Percentiles rank a stretch among this genome's conserved stretches.
Evolutionary conservation across 768 basidiomycete genomes (phyloP).

Genomic region (Tulasnella sp.): DNA sequence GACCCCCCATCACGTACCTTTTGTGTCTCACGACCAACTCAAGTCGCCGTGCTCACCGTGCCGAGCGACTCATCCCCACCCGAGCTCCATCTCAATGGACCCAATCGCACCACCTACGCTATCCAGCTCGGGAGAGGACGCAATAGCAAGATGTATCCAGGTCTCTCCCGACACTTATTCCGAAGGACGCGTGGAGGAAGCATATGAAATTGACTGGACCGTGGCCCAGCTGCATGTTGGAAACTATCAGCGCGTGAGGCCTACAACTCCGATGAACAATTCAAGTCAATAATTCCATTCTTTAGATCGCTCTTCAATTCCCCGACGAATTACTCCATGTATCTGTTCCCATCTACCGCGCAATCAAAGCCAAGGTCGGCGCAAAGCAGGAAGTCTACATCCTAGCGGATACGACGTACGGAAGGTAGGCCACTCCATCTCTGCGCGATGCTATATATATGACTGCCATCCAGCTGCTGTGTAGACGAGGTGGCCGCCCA

Average conservation of each 20-base stretch:
- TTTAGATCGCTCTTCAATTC: constrained; percentile 81
- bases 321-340: constrained; percentile 84
- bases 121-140: constrained; percentile 49
- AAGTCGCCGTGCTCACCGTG: no score
- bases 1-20: no score
- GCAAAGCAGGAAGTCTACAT: constrained; percentile 58
- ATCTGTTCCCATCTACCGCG: constrained; percentile 70
- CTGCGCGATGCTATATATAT: not conserved
- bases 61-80: no score
- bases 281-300: not conserved
- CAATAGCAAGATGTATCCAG: constrained; percentile 43
- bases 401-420: constrained; percentile 96
- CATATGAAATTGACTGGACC: constrained; percentile 66
- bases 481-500: constrained; percentile 93
- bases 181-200: constrained; percentile 36
- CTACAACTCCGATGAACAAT: not conserved
- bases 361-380: constrained; percentile 42
- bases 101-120: constrained; percentile 31
- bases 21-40: no score
- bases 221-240: constrained; percentile 45
- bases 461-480: constrained; percentile 57
- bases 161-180: constrained; percentile 32
- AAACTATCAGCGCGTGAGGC: constrained; percentile 55
- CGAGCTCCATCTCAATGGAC: no score
- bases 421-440: constrained; percentile 43